Percentiles rank a stretch among this genome's conserved stretches.
Evolutionary conservation across 805 yeast species (phyloP).

Genomic region (Cyberlindnera subsufficiens): DNA sequence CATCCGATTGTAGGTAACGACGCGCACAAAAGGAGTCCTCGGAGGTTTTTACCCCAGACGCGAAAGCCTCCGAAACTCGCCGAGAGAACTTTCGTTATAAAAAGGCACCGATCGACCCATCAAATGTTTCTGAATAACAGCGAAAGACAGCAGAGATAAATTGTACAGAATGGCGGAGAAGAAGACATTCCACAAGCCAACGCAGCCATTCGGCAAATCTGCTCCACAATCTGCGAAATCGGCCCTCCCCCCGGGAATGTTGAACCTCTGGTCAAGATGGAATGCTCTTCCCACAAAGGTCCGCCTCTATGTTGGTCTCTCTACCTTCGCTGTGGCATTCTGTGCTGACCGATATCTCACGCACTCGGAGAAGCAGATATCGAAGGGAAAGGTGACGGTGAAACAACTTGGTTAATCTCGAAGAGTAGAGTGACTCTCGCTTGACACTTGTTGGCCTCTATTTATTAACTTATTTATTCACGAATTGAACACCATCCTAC

Average conservation of each 20-base stretch:
- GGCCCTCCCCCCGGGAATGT: background rate
- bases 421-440: no score
- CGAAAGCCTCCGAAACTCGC: background rate
- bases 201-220: background rate
- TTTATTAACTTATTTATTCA: background rate
- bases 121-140: background rate
- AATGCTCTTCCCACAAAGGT: slow-evolving; percentile 17
- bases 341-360: slow-evolving; percentile 19
- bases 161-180: background rate
- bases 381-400: slow-evolving; percentile 12
- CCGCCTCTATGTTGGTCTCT: slow-evolving; percentile 22
- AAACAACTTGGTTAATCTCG: slow-evolving; percentile 8
- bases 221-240: background rate
- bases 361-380: slow-evolving; percentile 10
- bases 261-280: slow-evolving; percentile 15
- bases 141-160: background rate
- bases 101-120: no score
- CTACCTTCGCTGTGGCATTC: slow-evolving; percentile 24
- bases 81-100: background rate
- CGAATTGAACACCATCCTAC: no score
- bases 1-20: no score
- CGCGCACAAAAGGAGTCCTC: background rate
- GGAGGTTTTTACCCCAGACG: background rate
- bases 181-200: slow-evolving; percentile 17
- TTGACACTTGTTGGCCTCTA: no score